Evolutionary conservation across 1,284 basidiomycete species (phyloP), one percentile per base, ranked within the genome.

Genomic region (Omphalotus olearius): DNA sequence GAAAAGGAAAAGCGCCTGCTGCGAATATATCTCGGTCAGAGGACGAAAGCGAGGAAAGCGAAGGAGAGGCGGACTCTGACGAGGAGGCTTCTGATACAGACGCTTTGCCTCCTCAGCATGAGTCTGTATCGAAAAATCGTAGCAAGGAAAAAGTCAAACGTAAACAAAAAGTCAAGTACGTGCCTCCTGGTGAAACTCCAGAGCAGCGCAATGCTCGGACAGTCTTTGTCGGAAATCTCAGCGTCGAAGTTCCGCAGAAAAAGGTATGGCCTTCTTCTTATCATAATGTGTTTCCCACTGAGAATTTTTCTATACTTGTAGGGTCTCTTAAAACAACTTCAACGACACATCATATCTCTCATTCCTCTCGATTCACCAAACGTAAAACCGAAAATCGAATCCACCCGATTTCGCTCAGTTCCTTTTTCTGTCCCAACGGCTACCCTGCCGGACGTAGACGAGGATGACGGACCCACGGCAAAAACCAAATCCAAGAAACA

Each of bases 151-250:
- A 41, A 25, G 54, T 53, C 9, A 17, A 54, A 5, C 57, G 48
- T 23, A 53, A 41, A 11, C 56, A 38, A 52, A 74, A 72, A 52
- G 47, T 44, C 10, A 75, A 70, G 55, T 79, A 75, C 59, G 71
- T 76, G 0, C 89, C 88, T 0, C 59, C 69, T 20, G 82, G 79
- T 48, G 92, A 95, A 67, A 86, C 85, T 0, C 62, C 75, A 9
- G 82, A 80, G 50, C 81, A 80, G 53, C 77, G 88, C 46, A 85
- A 97, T 63, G 75, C 79, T 16, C 80, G 95, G 25, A 97, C 95
- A 1, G 74, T 98, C 47, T 99, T 98, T 65, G 69, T 99, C n/a
- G 96, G 96, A 9, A 98, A 98, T 65, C 71, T 98, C 0, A 81
- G 86, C 2, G 73, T 90, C 1, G 84, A 89, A 4, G 80, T 89